Conservation (phyloP, 2,329 filamentous ascomycete genomes). For the Sarocladium oryzae region DNA sequence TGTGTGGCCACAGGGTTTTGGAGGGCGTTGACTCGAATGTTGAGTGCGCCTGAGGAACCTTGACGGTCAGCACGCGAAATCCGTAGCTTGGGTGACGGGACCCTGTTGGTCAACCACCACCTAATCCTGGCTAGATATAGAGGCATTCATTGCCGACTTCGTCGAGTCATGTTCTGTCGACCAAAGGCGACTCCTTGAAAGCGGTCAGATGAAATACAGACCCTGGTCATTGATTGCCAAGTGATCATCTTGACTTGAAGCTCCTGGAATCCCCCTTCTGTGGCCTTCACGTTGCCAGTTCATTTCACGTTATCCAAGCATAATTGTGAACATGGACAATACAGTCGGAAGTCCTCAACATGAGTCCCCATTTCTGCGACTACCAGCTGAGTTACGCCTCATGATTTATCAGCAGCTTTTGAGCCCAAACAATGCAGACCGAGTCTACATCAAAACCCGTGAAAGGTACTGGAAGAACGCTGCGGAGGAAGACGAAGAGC, state of each 20-base stretch:
- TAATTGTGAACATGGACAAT: constrained; percentile 16
- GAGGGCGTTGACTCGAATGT: no score
- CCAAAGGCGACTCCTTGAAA: background rate
- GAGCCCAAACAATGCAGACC: constrained; percentile 26
- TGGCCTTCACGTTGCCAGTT: no score
- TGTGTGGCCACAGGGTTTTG: background rate
- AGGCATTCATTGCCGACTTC: background rate
- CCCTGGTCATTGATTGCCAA: no score
- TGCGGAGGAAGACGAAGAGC: background rate
- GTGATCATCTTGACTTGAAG: no score
- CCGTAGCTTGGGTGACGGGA: background rate
- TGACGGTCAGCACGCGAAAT: constrained; percentile 1
- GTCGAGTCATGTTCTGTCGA: background rate
- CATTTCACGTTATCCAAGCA: no score
- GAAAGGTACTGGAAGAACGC: constrained; percentile 22
- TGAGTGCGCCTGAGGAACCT: background rate
- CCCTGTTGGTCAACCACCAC: constrained; percentile 3
- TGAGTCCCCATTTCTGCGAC: constrained; percentile 21
- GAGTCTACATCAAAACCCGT: constrained; percentile 32
- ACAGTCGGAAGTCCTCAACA: constrained; percentile 12
- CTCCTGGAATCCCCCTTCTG: no score
- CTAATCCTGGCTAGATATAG: background rate
- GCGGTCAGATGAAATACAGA: background rate
- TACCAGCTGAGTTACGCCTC: constrained; percentile 36
- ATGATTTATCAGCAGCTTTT: constrained; percentile 39